These are phyloP conservation scores for Corchorus capsularis DNA, from an alignment of 345 rosid species.

Conservation along the genomic window DNA sequence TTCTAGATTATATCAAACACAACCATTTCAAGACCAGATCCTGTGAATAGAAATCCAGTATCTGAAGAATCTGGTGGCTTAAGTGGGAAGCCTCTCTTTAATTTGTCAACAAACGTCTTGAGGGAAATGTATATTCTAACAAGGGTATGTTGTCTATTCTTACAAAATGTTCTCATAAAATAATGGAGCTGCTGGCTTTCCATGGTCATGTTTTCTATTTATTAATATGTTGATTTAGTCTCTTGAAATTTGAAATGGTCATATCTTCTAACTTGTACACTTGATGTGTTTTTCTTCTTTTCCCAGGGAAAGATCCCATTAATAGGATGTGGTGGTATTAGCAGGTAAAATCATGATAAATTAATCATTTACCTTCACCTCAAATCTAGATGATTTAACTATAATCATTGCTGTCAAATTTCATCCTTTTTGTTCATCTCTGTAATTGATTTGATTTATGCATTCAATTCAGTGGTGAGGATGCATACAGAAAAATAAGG, in stretches of 20 bases:
- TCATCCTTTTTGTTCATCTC: neutral
- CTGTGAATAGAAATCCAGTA: constrained; percentile 52
- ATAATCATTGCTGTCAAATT: neutral
- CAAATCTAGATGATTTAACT: neutral
- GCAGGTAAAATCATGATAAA: constrained; percentile 52
- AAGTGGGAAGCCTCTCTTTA: constrained; percentile 85
- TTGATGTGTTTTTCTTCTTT: constrained; percentile 16
- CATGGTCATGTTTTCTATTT: neutral
- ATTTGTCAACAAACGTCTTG: constrained; percentile 73
- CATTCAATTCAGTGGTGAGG: constrained; percentile 76
- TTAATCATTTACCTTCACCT: neutral
- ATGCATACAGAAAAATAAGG: constrained; percentile 91
- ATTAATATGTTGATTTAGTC: neutral
- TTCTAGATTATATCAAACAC: constrained; percentile 89
- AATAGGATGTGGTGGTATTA: constrained; percentile 91
- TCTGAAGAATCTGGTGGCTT: constrained; percentile 86
- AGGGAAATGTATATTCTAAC: constrained; percentile 91
- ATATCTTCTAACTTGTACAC: constrained; percentile 8
- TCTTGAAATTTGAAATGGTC: neutral
- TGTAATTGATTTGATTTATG: neutral
- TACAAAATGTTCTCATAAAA: neutral
- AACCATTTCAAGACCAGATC: constrained; percentile 83
- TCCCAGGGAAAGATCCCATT: constrained; percentile 88
- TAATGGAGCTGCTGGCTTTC: neutral
- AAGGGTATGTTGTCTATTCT: constrained; percentile 58